Conservation (phyloP, 2,329 filamentous ascomycete species). For the Triangularia setosa region DNA sequence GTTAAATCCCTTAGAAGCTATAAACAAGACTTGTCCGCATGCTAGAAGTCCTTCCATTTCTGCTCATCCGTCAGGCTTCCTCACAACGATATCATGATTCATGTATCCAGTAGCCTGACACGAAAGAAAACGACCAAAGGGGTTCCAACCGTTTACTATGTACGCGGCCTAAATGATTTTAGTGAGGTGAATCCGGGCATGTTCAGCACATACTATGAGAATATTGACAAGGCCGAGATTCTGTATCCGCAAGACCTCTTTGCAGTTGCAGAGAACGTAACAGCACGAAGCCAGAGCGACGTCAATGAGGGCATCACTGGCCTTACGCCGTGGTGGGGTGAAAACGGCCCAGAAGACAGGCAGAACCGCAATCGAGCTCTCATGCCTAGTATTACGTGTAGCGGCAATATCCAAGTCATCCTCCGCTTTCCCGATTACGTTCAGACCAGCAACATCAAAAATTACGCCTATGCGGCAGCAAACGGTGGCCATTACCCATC, state of each 20-base stretch:
- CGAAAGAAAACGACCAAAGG: conserved; percentile 23
- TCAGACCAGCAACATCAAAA: conserved; percentile 31
- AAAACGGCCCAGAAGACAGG: conserved; percentile 30
- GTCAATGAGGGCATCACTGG: conserved; percentile 30
- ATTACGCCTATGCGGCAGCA: conserved; percentile 22
- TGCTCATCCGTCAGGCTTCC: background rate
- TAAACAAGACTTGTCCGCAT: conserved; percentile 41
- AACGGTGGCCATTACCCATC: conserved; percentile 32
- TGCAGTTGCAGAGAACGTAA: conserved; percentile 40
- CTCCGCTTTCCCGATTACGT: conserved; percentile 43
- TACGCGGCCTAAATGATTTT: conserved; percentile 32
- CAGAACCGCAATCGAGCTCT: conserved; percentile 27
- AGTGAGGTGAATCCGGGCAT: conserved; percentile 36
- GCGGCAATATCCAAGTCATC: conserved; percentile 40
- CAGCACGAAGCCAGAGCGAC: conserved; percentile 33
- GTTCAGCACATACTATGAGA: conserved; percentile 45
- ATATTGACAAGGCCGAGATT: conserved; percentile 42
- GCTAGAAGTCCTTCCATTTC: conserved; percentile 31
- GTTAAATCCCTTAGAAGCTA: too few species aligned
- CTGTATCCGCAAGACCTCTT: conserved; percentile 41
- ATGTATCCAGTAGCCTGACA: background rate
- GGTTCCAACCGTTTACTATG: conserved; percentile 42
- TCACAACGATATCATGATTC: too few species aligned
- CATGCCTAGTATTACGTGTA: conserved; percentile 37
- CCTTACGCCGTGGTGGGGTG: conserved; percentile 38